Percentiles rank a stretch among this genome's conserved stretches.
Evolutionary conservation across 192 early-diverging fungal species (phyloP).

Genomic region (Podila epigama): DNA sequence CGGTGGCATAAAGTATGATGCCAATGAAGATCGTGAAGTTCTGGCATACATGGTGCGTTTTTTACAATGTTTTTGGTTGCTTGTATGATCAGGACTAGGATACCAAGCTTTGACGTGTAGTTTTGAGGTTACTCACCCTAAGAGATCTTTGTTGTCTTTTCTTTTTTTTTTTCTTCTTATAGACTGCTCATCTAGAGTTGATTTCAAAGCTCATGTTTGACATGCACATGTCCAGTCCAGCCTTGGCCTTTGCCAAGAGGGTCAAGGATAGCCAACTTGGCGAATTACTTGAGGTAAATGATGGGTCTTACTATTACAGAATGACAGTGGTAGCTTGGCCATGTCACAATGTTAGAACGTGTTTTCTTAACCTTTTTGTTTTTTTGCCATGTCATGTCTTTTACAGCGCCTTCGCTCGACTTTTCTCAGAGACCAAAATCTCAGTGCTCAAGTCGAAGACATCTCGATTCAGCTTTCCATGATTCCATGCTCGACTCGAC

Average conservation of each 20-base stretch:
- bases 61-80: background rate
- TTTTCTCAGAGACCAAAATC: conserved; percentile 14
- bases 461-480: conserved; percentile 31
- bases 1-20: conserved; percentile 28
- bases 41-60: conserved; percentile 29
- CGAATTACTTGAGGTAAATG: conserved; percentile 34
- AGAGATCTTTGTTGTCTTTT: too few relatives aligned
- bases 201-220: conserved; percentile 38
- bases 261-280: conserved; percentile 19
- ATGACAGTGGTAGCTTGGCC: too few relatives aligned
- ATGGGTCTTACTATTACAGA: too few relatives aligned
- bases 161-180: background rate
- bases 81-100: too few relatives aligned
- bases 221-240: conserved; percentile 23
- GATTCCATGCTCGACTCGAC: conserved; percentile 4
- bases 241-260: conserved; percentile 30
- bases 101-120: too few relatives aligned
- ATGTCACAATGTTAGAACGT: background rate
- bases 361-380: background rate
- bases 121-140: too few relatives aligned
- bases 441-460: conserved; percentile 42
- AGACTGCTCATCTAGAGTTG: conserved; percentile 36
- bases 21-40: conserved; percentile 32
- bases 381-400: background rate
- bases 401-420: conserved; percentile 15